Conservation (phyloP, 2,329 filamentous ascomycete genomes). For the Sarocladium kiliense region DNA sequence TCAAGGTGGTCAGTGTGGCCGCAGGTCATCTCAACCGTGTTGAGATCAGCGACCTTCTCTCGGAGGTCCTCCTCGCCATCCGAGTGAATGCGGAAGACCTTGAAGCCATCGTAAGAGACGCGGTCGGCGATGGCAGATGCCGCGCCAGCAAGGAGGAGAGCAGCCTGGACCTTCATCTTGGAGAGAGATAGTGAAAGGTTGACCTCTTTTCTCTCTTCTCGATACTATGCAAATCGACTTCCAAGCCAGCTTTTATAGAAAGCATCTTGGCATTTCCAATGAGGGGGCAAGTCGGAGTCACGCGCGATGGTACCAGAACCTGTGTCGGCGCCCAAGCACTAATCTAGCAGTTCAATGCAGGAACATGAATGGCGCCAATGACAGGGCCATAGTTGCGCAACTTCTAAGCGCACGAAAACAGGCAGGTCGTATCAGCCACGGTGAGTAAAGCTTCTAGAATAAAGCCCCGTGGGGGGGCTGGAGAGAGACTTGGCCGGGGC, state of each 20-base stretch:
- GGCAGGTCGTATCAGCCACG: not conserved
- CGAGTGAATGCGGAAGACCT: constrained; percentile 33
- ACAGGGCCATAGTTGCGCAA: not conserved
- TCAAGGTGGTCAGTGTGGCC: constrained; percentile 14
- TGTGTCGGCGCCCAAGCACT: no score
- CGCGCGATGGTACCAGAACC: no score
- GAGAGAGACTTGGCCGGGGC: not conserved
- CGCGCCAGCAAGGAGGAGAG: constrained; percentile 1
- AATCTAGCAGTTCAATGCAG: no score
- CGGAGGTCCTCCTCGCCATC: not conserved
- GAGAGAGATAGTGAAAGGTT: not conserved
- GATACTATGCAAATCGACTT: not conserved
- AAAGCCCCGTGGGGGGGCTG: not conserved
- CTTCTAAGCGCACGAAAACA: not conserved
- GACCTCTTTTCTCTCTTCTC: not conserved
- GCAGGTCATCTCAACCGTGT: constrained; percentile 4
- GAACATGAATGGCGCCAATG: not conserved
- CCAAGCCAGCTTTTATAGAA: not conserved
- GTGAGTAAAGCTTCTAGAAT: not conserved
- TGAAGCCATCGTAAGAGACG: constrained; percentile 38
- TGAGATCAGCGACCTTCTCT: constrained; percentile 4
- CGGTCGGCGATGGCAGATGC: constrained; percentile 37
- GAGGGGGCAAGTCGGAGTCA: no score
- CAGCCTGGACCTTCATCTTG: constrained; percentile 1
- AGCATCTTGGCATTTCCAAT: not conserved